These are phyloP conservation scores for Lichtheimia corymbifera DNA, from an alignment of 371 early-diverging fungal species.

Conservation along the genomic window DNA sequence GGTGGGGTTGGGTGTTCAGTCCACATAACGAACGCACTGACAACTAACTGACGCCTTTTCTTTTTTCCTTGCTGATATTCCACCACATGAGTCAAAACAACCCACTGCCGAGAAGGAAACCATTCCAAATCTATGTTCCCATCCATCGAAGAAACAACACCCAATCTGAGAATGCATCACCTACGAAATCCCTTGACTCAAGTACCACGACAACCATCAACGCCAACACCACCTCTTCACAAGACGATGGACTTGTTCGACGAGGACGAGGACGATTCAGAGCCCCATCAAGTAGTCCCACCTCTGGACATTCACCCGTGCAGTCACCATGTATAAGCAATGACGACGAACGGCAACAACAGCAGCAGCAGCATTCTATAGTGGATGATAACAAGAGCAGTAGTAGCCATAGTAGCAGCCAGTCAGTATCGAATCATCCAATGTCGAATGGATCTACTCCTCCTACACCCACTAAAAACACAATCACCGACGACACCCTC, in stretches of 20 bases:
- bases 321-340: not conserved
- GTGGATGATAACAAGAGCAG: not conserved
- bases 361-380: not conserved
- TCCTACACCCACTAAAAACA: not conserved
- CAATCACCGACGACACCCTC: not conserved
- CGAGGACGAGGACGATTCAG: slow-evolving; percentile 32
- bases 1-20: no score
- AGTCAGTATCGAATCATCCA: not conserved
- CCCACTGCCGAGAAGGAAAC: slow-evolving; percentile 1
- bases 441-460: no score
- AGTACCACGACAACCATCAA: not conserved
- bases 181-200: not conserved
- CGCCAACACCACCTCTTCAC: not conserved
- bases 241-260: slow-evolving; percentile 17
- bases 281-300: slow-evolving; percentile 21
- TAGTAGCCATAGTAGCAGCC: not conserved
- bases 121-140: slow-evolving; percentile 28
- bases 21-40: no score
- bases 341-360: not conserved
- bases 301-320: not conserved
- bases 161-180: not conserved
- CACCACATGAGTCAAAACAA: not conserved
- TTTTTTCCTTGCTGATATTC: not conserved
- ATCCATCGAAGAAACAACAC: slow-evolving; percentile 20
- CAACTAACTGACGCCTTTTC: not conserved